Evolutionary conservation across 176 grass and related monocot genomes (phyloP).

Genomic region (Ananas comosus): DNA sequence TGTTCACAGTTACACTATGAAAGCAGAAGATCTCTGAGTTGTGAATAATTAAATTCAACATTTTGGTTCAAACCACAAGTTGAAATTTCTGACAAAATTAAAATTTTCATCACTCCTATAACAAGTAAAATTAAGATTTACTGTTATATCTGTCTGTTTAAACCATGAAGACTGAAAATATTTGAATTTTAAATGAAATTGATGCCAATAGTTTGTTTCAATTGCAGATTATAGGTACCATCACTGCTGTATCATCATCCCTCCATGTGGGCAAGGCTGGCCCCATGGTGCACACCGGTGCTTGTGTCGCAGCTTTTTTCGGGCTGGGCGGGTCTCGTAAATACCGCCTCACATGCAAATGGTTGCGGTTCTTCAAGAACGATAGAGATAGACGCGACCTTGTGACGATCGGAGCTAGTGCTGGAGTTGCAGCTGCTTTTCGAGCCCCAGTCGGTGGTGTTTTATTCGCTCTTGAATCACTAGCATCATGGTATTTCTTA

Average conservation of each 20-base stretch:
- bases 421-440: conserved; percentile 64
- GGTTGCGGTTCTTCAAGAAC: conserved; percentile 95
- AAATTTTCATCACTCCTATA: too few relatives aligned
- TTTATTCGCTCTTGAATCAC: conserved; percentile 74
- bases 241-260: conserved; percentile 73
- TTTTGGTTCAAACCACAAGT: too few relatives aligned
- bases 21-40: too few relatives aligned
- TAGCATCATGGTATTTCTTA: conserved; percentile 58
- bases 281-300: conserved; percentile 94
- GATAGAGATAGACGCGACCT: conserved; percentile 85
- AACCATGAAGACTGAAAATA: neutral
- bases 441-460: conserved; percentile 85
- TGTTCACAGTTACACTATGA: too few relatives aligned
- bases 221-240: conserved; percentile 53
- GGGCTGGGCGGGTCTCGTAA: conserved; percentile 78
- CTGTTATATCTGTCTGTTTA: too few relatives aligned
- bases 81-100: too few relatives aligned
- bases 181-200: neutral
- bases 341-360: conserved; percentile 69
- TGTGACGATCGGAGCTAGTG: conserved; percentile 76
- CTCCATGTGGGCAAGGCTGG: conserved; percentile 89
- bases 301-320: conserved; percentile 74
- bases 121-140: too few relatives aligned
- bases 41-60: too few relatives aligned
- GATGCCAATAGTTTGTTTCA: neutral